A percentile compares a stretch with the other conserved stretches of the same genome.
These are phyloP conservation scores for Rosa hybrid DNA, from an alignment of 331 rosid genomes.

Conservation along the genomic window DNA sequence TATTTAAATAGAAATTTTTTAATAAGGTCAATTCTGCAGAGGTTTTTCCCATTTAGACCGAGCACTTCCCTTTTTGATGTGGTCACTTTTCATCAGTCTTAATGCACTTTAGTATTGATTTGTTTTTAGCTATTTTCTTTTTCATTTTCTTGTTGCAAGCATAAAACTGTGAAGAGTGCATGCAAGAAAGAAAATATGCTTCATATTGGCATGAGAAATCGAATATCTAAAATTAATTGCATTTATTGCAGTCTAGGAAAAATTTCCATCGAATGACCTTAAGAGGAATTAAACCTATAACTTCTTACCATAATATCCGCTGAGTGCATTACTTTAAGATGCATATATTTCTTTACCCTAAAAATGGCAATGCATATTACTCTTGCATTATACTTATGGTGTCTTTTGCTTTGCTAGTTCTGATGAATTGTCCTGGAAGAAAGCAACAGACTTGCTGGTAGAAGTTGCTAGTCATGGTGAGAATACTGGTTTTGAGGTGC, in stretches of 20 bases:
- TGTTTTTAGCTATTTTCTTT: neutral
- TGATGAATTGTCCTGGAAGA: slow-evolving; percentile 83
- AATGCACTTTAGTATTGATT: too few species aligned
- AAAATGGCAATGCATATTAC: neutral
- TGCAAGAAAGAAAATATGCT: neutral
- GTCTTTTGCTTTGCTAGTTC: slow-evolving; percentile 55
- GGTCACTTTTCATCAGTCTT: too few species aligned
- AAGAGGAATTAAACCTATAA: neutral
- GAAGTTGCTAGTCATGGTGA: slow-evolving; percentile 94
- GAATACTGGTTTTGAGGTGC: slow-evolving; percentile 94
- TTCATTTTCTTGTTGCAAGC: neutral
- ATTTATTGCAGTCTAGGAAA: too few species aligned
- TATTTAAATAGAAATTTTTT: neutral
- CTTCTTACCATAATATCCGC: neutral
- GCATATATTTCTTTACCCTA: neutral
- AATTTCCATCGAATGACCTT: neutral
- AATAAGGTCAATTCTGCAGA: too few species aligned
- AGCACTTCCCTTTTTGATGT: too few species aligned
- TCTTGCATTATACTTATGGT: slow-evolving; percentile 10
- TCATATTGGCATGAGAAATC: neutral
- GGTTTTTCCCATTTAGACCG: too few species aligned
- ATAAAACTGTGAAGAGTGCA: neutral
- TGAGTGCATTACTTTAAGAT: slow-evolving; percentile 1
- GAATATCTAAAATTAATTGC: neutral
- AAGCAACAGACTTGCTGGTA: slow-evolving; percentile 72